These are phyloP conservation scores for Melanogaster broomeanus DNA, from an alignment of 768 basidiomycete genomes.

Conservation along the genomic window DNA sequence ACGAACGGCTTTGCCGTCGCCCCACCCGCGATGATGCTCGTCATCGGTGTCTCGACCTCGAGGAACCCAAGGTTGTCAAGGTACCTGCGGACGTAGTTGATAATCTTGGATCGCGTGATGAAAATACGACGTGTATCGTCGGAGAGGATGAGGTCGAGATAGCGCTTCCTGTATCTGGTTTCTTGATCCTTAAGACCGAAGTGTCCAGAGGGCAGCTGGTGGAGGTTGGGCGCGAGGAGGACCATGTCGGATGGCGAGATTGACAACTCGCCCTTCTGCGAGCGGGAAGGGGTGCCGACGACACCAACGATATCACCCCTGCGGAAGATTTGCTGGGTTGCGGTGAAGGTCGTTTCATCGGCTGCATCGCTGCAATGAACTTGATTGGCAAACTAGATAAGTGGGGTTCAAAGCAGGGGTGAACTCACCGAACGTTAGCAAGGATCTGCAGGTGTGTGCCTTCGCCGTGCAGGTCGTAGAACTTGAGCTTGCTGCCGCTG, in stretches of 20 bases:
- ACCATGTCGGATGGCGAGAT: constrained; percentile 79
- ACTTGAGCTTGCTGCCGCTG: constrained; percentile 80
- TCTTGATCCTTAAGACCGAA: constrained; percentile 98
- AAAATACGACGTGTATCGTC: constrained; percentile 88
- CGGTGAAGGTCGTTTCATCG: constrained; percentile 63
- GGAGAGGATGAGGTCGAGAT: constrained; percentile 96
- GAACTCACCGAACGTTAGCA: constrained; percentile 78
- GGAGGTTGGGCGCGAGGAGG: constrained; percentile 94
- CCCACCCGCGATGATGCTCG: constrained; percentile 93
- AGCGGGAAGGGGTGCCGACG: constrained; percentile 83
- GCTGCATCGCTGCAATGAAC: constrained; percentile 51
- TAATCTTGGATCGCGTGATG: constrained; percentile 82
- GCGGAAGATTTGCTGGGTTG: constrained; percentile 83
- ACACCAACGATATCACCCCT: constrained; percentile 98
- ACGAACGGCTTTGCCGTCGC: constrained; percentile 99
- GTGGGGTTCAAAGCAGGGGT: not conserved
- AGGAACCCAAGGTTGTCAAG: constrained; percentile 91
- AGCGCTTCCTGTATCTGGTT: constrained; percentile 96
- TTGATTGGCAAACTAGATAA: constrained; percentile 19
- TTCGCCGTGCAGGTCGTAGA: constrained; percentile 94
- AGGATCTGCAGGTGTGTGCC: constrained; percentile 94
- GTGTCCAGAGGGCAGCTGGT: constrained; percentile 90
- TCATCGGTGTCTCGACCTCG: constrained; percentile 99
- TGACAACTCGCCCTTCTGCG: constrained; percentile 94
- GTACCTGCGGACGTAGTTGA: constrained; percentile 93